Conservation (phyloP, 164 flowering plant genomes). For the Platanus orientalis region DNA sequence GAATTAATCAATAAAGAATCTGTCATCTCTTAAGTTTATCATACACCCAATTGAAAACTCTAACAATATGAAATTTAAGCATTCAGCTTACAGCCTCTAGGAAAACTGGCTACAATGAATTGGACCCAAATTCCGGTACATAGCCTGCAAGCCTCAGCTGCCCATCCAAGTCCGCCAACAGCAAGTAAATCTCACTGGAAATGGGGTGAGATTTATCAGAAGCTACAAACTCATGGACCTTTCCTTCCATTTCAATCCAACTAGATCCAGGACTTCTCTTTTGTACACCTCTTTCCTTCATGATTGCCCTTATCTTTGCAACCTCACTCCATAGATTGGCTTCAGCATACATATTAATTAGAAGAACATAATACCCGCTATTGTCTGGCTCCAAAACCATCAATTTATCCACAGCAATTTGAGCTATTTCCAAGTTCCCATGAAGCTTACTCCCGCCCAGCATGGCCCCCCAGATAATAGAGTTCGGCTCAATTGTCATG, state of each 20-base stretch:
- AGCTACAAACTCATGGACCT: constrained; percentile 61
- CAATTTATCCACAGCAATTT: constrained; percentile 45
- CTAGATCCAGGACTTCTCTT: constrained; percentile 69
- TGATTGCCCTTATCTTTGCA: constrained; percentile 35
- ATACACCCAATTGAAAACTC: too few relatives aligned
- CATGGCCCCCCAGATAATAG: constrained; percentile 73
- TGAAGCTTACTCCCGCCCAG: constrained; percentile 69
- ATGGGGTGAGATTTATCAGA: constrained; percentile 23
- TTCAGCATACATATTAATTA: constrained; percentile 67
- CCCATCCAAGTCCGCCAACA: constrained; percentile 43
- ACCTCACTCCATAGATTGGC: constrained; percentile 65
- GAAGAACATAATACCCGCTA: constrained; percentile 53
- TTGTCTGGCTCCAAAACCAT: constrained; percentile 60
- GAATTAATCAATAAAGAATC: too few relatives aligned
- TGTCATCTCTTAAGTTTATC: too few relatives aligned
- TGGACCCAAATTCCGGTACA: constrained; percentile 9
- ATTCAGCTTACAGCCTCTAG: too few relatives aligned
- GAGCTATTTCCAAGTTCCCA: constrained; percentile 57
- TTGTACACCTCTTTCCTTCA: constrained; percentile 52
- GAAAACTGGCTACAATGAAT: not conserved
- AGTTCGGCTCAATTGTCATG: constrained; percentile 60
- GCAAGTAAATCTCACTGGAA: constrained; percentile 34
- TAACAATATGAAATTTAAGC: too few relatives aligned
- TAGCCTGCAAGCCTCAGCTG: constrained; percentile 36
- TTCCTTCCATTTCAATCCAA: constrained; percentile 60